Conservation (phyloP, 2,329 filamentous ascomycete genomes). For the Ophiostoma ulmi region DNA sequence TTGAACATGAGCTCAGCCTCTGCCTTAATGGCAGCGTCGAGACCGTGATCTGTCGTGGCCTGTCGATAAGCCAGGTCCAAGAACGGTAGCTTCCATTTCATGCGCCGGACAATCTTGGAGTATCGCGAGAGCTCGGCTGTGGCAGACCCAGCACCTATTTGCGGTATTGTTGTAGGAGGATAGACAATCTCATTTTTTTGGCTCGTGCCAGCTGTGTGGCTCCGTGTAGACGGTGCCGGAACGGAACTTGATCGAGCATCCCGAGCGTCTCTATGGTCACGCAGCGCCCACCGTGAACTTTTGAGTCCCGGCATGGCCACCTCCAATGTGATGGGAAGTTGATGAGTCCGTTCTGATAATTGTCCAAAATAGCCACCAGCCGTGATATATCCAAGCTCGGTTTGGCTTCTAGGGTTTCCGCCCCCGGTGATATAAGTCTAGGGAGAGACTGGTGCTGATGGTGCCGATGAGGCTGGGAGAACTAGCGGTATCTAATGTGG, state of each 20-base stretch:
- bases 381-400: not conserved
- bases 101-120: slow-evolving; percentile 54
- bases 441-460: not conserved
- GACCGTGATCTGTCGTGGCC: slow-evolving; percentile 33
- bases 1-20: slow-evolving; percentile 67
- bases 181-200: not conserved
- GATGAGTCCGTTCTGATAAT: not conserved
- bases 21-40: slow-evolving; percentile 32
- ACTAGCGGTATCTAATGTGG: not conserved
- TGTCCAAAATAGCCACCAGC: not conserved
- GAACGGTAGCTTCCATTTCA: slow-evolving; percentile 60
- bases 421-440: not conserved
- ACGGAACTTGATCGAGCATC: slow-evolving; percentile 23
- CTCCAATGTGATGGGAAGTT: not conserved
- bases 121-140: slow-evolving; percentile 50
- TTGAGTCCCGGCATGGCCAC: slow-evolving; percentile 21
- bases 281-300: slow-evolving; percentile 24
- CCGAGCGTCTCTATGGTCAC: not conserved
- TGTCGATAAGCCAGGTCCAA: slow-evolving; percentile 52
- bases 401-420: not conserved
- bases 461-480: not conserved
- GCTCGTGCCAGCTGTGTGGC: not conserved
- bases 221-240: slow-evolving; percentile 9
- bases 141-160: slow-evolving; percentile 15
- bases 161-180: not conserved